Percentiles rank a stretch among this genome's conserved stretches.
These are phyloP conservation scores for Sporisorium scitamineum DNA, from an alignment of 1,284 basidiomycete genomes.

Conservation along the genomic window DNA sequence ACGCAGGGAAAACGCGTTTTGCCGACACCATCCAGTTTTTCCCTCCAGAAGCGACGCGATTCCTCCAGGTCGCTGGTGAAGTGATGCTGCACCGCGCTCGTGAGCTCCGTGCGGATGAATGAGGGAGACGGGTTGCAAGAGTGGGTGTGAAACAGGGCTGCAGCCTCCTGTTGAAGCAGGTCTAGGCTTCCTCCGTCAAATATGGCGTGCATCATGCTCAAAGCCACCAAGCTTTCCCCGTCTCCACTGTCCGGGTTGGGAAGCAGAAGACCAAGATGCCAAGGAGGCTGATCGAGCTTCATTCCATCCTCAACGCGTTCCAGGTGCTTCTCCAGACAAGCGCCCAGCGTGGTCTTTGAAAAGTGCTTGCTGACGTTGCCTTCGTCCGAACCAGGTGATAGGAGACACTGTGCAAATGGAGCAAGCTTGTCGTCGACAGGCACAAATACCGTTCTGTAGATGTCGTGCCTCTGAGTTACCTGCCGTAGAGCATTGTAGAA, in stretches of 20 bases:
- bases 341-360: neutral
- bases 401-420: conserved; percentile 32
- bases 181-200: conserved; percentile 34
- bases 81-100: conserved; percentile 12
- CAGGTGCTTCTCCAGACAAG: conserved; percentile 8
- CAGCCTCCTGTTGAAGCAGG: conserved; percentile 13
- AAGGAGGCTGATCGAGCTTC: conserved; percentile 17
- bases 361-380: conserved; percentile 1
- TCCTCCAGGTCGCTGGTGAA: conserved; percentile 15
- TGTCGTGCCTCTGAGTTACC: conserved; percentile 3
- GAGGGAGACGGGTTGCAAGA: neutral
- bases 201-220: conserved; percentile 30
- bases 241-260: neutral
- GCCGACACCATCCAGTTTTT: conserved; percentile 12
- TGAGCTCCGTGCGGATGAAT: conserved; percentile 1
- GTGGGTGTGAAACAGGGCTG: neutral
- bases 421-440: conserved; percentile 27
- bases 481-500: conserved; percentile 5
- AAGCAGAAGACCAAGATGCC: conserved; percentile 17
- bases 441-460: conserved; percentile 19
- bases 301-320: conserved; percentile 1
- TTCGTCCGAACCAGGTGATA: conserved; percentile 1
- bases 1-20: conserved; percentile 16
- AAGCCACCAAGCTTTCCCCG: conserved; percentile 2
- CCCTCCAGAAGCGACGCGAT: conserved; percentile 17